Evolutionary conservation across 371 early-diverging fungal genomes (phyloP), one percentile per base, ranked within the genome.

Genomic region (Syncephalastrum monosporum): DNA sequence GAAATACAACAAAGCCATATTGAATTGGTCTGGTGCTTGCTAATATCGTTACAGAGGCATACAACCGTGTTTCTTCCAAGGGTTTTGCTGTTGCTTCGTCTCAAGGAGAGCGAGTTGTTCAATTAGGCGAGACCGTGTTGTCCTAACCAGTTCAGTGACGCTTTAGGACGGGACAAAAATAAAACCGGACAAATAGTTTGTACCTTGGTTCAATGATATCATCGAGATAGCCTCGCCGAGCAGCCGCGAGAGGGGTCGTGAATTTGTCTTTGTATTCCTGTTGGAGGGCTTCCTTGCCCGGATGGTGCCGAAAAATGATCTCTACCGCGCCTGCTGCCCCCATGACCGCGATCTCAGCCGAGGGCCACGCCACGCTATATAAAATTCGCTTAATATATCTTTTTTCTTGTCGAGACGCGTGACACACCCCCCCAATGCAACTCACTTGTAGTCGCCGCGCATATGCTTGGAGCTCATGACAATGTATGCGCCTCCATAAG

Each of bases 271-370:
- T 85, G 63, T 97, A 96, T 71, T 96, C 96, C 43, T 85, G 77
- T 78, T 92, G 89, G 17, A 92, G 92, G 56, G 82, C 65, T 0
- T 81, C 80, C 57, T 90, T 87, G 63, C 91, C 89, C 23, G 69
- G 54, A 53, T 74, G 78, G 25, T 89, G 75, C 48, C 95, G 76
- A 85, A 95, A 97, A 59, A 98, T 92, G 67, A 98, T 93, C 72
- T 96, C 97, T 0, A 96, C 98, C 15, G 98, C 98, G 12, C 96
- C 98, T 75, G 94, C 86, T 47, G 95, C 92, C 41, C 98, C 98
- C 98, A 98, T 98, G 50, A 98, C 98, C 25, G 98, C 98, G 71
- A 98, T 94, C 69, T 98, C 98, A 24, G 91, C 96, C 19, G 94
- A 90, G 15, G 98, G 98, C 97, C 97, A 98, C 5, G 96, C 91